Conservation (phyloP, 2,329 filamentous ascomycete species). For the Fusarium bactridioides region DNA sequence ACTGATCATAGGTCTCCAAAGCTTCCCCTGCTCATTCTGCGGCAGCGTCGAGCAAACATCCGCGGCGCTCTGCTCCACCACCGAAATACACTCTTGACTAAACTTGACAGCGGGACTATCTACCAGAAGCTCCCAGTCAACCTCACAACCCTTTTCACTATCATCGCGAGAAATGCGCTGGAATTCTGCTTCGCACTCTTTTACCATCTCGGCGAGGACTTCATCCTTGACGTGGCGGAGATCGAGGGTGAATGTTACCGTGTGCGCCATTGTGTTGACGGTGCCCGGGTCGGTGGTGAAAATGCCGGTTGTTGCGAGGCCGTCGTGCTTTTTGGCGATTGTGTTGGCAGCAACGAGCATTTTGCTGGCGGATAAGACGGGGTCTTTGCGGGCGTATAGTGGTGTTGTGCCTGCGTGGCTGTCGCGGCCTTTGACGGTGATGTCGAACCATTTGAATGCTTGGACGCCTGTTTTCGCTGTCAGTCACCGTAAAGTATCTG, state of each 20-base stretch:
- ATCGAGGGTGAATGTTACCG: background rate
- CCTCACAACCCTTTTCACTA: constrained; percentile 1
- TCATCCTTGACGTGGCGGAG: constrained; percentile 1
- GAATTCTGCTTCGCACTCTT: background rate
- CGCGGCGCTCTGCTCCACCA: background rate
- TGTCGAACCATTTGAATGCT: constrained; percentile 10
- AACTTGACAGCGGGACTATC: constrained; percentile 1
- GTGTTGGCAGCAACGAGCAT: constrained; percentile 3
- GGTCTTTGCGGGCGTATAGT: constrained; percentile 5
- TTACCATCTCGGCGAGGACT: background rate
- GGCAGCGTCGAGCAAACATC: background rate
- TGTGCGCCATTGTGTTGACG: constrained; percentile 5
- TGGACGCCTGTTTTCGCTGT: background rate
- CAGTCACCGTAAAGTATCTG: fast-evolving
- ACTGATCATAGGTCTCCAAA: constrained; percentile 4
- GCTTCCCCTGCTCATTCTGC: background rate
- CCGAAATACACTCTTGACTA: background rate
- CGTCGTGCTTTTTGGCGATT: background rate
- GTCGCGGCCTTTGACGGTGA: background rate
- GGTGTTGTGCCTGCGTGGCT: constrained; percentile 12
- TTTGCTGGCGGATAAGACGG: background rate
- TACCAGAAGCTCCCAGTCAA: background rate
- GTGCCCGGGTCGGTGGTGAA: background rate
- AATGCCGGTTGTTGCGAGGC: background rate
- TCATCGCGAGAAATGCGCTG: background rate